phyloP scores from a whole-genome alignment of 2,329 filamentous ascomycete genomes.

The Decorospora gaudefroyi region DNA sequence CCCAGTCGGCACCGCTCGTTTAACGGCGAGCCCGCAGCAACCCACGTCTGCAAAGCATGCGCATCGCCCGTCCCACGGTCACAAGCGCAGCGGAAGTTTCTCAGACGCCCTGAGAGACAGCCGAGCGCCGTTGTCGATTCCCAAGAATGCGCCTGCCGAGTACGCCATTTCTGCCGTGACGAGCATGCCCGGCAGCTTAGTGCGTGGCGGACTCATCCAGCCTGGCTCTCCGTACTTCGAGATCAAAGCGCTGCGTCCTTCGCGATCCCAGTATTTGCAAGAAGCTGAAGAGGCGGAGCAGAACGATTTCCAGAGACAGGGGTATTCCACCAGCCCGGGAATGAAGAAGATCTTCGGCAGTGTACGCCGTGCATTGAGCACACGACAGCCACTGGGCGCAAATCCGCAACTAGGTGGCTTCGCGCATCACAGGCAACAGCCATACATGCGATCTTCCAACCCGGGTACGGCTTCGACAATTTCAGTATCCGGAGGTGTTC shows the following conservation, averaged over 20 bases:
- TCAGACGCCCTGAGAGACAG: constrained; percentile 80
- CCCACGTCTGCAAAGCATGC: constrained; percentile 31
- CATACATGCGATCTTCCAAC: constrained; percentile 38
- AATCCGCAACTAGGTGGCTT: constrained; percentile 29
- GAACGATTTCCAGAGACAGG: constrained; percentile 29
- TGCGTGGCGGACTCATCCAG: constrained; percentile 82
- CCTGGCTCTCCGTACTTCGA: constrained; percentile 83
- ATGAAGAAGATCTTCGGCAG: constrained; percentile 87
- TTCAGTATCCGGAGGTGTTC: constrained; percentile 36
- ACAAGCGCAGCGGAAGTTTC: constrained; percentile 86
- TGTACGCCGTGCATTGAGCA: constrained; percentile 80
- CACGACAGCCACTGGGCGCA: constrained; percentile 47
- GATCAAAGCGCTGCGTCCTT: constrained; percentile 40
- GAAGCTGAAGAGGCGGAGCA: constrained; percentile 34
- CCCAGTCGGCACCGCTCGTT: constrained; percentile 34
- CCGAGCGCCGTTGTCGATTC: constrained; percentile 57
- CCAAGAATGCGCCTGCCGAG: constrained; percentile 50
- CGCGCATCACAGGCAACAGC: constrained; percentile 28
- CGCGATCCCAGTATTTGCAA: constrained; percentile 41
- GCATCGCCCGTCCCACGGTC: constrained; percentile 51
- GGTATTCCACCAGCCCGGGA: constrained; percentile 57
- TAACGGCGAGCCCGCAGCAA: constrained; percentile 39
- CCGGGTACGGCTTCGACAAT: constrained; percentile 30
- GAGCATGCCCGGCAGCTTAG: constrained; percentile 78
- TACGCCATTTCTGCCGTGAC: constrained; percentile 61